Evolutionary conservation across 345 rosid species (phyloP).

Genomic region (Streptanthus diversifolius): DNA sequence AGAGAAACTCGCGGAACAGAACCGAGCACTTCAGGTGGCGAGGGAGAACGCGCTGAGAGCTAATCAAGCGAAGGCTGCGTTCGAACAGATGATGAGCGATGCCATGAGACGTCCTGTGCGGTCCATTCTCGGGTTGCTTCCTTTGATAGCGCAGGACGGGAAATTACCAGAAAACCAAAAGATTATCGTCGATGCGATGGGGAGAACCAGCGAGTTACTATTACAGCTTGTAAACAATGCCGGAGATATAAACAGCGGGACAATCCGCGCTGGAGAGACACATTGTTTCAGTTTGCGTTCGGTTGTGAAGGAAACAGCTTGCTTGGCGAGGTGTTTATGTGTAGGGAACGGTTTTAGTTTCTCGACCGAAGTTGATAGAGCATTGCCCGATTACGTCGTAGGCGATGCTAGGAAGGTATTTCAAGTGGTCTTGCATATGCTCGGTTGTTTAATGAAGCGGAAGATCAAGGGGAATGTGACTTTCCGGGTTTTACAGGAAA

Average conservation of each 20-base stretch:
- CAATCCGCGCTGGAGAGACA: slow-evolving; percentile 43
- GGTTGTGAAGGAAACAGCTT: slow-evolving; percentile 67
- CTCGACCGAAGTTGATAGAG: slow-evolving; percentile 59
- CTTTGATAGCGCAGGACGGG: slow-evolving; percentile 59
- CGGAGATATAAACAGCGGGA: slow-evolving; percentile 59
- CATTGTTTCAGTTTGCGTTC: slow-evolving; percentile 50
- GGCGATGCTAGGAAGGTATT: slow-evolving; percentile 77
- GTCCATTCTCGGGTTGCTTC: slow-evolving; percentile 65
- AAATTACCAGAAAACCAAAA: slow-evolving; percentile 45
- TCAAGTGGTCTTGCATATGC: slow-evolving; percentile 84
- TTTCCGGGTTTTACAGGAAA: slow-evolving; percentile 46
- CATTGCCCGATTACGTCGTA: slow-evolving; percentile 62
- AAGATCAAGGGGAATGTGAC: slow-evolving; percentile 44
- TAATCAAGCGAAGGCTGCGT: slow-evolving; percentile 65
- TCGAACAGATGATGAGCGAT: slow-evolving; percentile 81
- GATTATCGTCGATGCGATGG: slow-evolving; percentile 66
- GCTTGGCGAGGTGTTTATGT: slow-evolving; percentile 76
- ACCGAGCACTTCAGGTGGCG: slow-evolving; percentile 64
- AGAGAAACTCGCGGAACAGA: slow-evolving; percentile 77
- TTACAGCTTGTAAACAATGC: slow-evolving; percentile 69
- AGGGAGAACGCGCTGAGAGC: slow-evolving; percentile 79
- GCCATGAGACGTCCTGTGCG: slow-evolving; percentile 82
- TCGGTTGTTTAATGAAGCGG: slow-evolving; percentile 51
- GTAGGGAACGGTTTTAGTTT: slow-evolving; percentile 62
- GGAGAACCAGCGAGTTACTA: slow-evolving; percentile 60